Percentiles rank a stretch among this genome's conserved stretches.
These are phyloP conservation scores for Macrolepiota albuminosa DNA, from an alignment of 768 basidiomycete species.

Conservation along the genomic window DNA sequence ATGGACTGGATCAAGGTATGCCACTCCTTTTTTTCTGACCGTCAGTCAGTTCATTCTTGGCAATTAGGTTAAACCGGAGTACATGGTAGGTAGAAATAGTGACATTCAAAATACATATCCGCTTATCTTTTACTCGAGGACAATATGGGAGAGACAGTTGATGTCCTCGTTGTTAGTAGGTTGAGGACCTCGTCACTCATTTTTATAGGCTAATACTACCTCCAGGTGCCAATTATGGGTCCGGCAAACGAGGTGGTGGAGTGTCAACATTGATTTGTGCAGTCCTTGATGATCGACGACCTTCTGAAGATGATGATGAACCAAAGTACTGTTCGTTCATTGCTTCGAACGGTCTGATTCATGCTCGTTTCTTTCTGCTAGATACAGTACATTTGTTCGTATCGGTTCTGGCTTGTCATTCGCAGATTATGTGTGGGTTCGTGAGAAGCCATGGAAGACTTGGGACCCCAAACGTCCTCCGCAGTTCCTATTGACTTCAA, in stretches of 20 bases:
- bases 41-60: background rate
- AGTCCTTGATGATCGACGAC: conserved; percentile 68
- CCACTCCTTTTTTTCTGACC: background rate
- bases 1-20: conserved; percentile 89
- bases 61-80: conserved; percentile 74
- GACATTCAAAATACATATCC: background rate
- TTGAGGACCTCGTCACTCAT: background rate
- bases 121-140: conserved; percentile 44
- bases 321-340: conserved; percentile 42
- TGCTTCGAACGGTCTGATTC: background rate
- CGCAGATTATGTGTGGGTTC: conserved; percentile 83
- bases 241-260: conserved; percentile 79
- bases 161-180: conserved; percentile 85
- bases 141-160: conserved; percentile 89
- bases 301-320: conserved; percentile 52
- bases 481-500: conserved; percentile 58
- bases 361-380: conserved; percentile 23
- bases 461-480: conserved; percentile 77
- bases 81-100: conserved; percentile 51
- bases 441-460: conserved; percentile 74
- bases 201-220: background rate
- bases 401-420: conserved; percentile 88
- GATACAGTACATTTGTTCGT: conserved; percentile 84
- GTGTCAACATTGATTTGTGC: conserved; percentile 90
- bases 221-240: conserved; percentile 83